Base-by-base conservation (phyloP, 148 eudicot genomes). In the Polygonum aviculare region DNA sequence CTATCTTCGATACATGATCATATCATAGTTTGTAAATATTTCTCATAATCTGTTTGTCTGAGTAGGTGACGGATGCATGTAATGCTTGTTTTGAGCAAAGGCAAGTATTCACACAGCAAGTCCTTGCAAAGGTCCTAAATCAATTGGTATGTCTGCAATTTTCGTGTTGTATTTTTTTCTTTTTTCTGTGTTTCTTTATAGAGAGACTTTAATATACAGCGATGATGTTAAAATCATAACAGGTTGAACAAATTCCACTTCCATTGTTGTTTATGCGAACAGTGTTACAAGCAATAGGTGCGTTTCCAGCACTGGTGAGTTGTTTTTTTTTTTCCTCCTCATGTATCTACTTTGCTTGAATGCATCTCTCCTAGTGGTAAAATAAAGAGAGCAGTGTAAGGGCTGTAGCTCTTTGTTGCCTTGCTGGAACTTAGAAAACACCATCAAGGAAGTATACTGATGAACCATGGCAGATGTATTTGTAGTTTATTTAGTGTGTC, bases 241-340 rank as follows among this genome's bases (percentile, higher is more conserved):
- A 95, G 99, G 99, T 95, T 83, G 97, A 90, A 81, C 99, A 92
- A 85, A 95, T 89, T 85, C 99, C 99, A 77, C 97, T 91, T 74
- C 97, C 99, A 19, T 74, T 95, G 51, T 77, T 95, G 76, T 95
- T 95, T 84, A 95, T 95, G 99, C 90, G 99, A 14, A 92, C 99
- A 69, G 99, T 95, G 45, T 82, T 95, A 77, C 99, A 95, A 82
- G 92, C 99, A 70, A 88, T 91, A 55, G 96, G 94, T 73, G 97
- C 97, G 82, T 95, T 90, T 82, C 97, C 99, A 40, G 87, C 94
- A 31, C 79, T 95, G 96, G 99, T 95, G 82, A 89, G 88, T 70
- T 70, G 1, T 36, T 36, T 36, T 41, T 67, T 35, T 14, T 36
- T 65, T 26, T n/a, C n/a, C 71, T 35, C 33, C 7, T 44, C 47